Conservation (phyloP, 2,329 filamentous ascomycete genomes). For the Trichophyton simii region DNA sequence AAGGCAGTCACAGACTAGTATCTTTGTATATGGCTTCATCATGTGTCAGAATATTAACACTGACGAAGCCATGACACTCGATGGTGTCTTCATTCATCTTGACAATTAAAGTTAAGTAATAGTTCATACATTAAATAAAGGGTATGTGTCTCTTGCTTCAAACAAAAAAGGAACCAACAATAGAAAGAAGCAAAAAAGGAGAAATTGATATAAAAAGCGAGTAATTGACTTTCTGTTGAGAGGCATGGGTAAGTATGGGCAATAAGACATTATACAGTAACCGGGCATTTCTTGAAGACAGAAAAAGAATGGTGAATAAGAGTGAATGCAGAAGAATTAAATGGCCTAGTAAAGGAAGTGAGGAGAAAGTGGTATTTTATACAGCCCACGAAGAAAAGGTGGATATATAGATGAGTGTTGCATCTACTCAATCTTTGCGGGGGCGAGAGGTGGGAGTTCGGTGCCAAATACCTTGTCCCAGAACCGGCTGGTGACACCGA, state of each 20-base stretch:
- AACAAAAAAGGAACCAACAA: not conserved
- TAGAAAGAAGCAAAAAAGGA: not conserved
- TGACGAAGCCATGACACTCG: not conserved
- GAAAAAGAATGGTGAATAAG: not conserved
- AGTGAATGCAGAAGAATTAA: conserved; percentile 1
- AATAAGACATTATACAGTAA: not conserved
- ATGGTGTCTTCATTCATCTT: not conserved
- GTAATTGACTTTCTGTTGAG: not conserved
- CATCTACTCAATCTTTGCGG: conserved; percentile 24
- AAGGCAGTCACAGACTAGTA: not conserved
- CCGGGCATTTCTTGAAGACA: not conserved
- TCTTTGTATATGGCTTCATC: not conserved
- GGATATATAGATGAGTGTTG: not conserved
- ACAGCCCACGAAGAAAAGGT: not conserved
- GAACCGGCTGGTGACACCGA: conserved; percentile 90
- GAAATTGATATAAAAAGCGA: not conserved
- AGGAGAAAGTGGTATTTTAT: not conserved
- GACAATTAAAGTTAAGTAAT: not conserved
- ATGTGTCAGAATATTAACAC: not conserved
- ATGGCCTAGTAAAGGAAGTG: not conserved
- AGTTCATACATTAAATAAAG: not conserved
- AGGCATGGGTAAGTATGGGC: not conserved
- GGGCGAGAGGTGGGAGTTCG: conserved; percentile 45
- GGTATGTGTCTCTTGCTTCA: not conserved
- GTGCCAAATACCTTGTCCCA: conserved; percentile 93